Evolutionary conservation across 1,139 yeast species (phyloP).

Genomic region (Hemisphaericaspora xylofermentans): DNA sequence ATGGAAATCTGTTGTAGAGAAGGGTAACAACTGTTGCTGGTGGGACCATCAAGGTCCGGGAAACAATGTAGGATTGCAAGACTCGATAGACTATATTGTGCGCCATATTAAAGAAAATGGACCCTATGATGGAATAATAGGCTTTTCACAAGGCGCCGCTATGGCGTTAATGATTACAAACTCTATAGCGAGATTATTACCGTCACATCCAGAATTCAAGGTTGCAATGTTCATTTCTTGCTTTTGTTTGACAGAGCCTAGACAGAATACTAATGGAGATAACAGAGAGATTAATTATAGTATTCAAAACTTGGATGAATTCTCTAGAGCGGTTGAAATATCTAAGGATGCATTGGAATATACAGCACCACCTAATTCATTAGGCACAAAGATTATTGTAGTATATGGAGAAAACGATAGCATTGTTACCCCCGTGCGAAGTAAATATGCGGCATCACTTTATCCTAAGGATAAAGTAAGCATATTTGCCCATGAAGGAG

Average conservation of each 20-base stretch:
- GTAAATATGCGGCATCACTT: slow-evolving; percentile 24
- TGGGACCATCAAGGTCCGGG: slow-evolving; percentile 28
- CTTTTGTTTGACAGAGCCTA: slow-evolving; percentile 52
- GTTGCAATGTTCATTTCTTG: slow-evolving; percentile 54
- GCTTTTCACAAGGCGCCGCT: slow-evolving; percentile 95
- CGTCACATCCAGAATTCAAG: slow-evolving; percentile 42
- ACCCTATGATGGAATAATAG: slow-evolving; percentile 85
- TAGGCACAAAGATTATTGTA: slow-evolving; percentile 25
- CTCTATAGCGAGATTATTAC: slow-evolving; percentile 37
- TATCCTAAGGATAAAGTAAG: slow-evolving; percentile 18
- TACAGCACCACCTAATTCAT: slow-evolving; percentile 18
- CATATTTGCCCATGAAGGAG: slow-evolving; percentile 35
- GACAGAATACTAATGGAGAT: slow-evolving; percentile 3
- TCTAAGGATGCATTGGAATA: slow-evolving; percentile 18
- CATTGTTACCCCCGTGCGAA: slow-evolving; percentile 35
- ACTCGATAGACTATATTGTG: slow-evolving; percentile 42
- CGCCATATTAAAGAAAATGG: slow-evolving; percentile 65
- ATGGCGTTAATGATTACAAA: slow-evolving; percentile 60
- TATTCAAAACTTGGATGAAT: slow-evolving; percentile 23
- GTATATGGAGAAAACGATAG: slow-evolving; percentile 35
- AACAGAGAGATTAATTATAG: slow-evolving; percentile 17
- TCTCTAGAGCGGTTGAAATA: slow-evolving; percentile 19
- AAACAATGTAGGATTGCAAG: slow-evolving; percentile 35
- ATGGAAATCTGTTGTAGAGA: slow-evolving; percentile 37
- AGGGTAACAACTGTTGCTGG: slow-evolving; percentile 54